These are phyloP conservation scores for Paratinospora sagittata DNA, from an alignment of 164 flowering plant genomes.

Conservation along the genomic window DNA sequence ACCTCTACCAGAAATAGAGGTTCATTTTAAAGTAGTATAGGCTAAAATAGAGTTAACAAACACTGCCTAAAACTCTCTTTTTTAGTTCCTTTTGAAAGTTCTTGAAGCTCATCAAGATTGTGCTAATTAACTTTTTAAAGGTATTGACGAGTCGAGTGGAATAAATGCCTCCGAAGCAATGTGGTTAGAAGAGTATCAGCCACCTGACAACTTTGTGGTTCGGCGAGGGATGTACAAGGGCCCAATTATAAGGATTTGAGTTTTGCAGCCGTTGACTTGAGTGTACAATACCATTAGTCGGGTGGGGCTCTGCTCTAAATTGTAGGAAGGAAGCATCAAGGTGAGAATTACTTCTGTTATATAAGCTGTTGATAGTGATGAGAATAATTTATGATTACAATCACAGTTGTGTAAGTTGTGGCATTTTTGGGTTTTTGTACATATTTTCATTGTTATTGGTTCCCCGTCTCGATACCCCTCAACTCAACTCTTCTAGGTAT, in stretches of 20 bases:
- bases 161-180: conserved; percentile 40
- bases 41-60: no score
- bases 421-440: conserved; percentile 29
- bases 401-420: conserved; percentile 17
- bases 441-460: conserved; percentile 6
- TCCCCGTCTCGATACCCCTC: neutral
- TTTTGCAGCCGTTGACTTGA: neutral
- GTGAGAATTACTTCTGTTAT: conserved; percentile 18
- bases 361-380: conserved; percentile 21
- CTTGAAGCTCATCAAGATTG: neutral
- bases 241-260: conserved; percentile 45
- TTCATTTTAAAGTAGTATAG: no score
- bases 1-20: no score
- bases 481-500: neutral
- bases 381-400: conserved; percentile 15
- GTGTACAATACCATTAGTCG: conserved; percentile 22
- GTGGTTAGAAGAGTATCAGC: conserved; percentile 72
- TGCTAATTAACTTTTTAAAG: conserved; percentile 19
- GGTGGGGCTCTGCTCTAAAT: conserved; percentile 9
- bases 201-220: conserved; percentile 67
- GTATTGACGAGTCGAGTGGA: conserved; percentile 34
- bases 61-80: no score
- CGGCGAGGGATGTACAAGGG: conserved; percentile 61
- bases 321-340: conserved; percentile 13
- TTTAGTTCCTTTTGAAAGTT: neutral